A percentile compares a stretch with the other conserved stretches of the same genome.
phyloP scores from a whole-genome alignment of 1,139 yeast genomes.

The Pichia sp. region DNA sequence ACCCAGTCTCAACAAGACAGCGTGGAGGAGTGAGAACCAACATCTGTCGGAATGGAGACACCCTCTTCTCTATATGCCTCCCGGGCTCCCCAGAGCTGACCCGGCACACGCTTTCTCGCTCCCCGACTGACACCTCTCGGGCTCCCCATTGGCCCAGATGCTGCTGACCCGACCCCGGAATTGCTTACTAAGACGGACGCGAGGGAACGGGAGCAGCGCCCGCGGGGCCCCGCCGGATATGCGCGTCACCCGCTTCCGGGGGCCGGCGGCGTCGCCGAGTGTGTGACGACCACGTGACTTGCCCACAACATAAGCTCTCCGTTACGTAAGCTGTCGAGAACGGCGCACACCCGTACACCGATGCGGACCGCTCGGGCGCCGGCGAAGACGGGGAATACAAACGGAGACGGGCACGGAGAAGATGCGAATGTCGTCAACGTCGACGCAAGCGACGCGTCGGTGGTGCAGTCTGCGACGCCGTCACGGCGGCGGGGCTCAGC shows the following conservation, averaged over 20 bases:
- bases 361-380: background rate
- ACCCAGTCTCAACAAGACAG: background rate
- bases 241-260: background rate
- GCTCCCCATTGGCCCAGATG: conserved; percentile 4
- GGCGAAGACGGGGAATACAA: background rate
- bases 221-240: conserved; percentile 7
- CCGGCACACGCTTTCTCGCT: background rate
- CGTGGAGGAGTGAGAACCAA: background rate
- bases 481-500: background rate
- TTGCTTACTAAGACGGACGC: background rate
- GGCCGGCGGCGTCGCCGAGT: background rate
- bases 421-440: no score
- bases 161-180: conserved; percentile 5
- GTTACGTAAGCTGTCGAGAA: background rate
- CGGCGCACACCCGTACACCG: conserved; percentile 2
- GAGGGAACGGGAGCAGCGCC: no score
- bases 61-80: background rate
- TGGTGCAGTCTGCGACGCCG: background rate
- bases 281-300: conserved; percentile 7
- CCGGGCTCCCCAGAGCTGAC: background rate
- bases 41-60: background rate
- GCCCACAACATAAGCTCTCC: conserved; percentile 4
- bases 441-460: background rate
- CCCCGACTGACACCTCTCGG: conserved; percentile 5
- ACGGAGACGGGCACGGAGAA: background rate